Conservation (phyloP, 176 grass and related monocot genomes). For the Triticum urartu region DNA sequence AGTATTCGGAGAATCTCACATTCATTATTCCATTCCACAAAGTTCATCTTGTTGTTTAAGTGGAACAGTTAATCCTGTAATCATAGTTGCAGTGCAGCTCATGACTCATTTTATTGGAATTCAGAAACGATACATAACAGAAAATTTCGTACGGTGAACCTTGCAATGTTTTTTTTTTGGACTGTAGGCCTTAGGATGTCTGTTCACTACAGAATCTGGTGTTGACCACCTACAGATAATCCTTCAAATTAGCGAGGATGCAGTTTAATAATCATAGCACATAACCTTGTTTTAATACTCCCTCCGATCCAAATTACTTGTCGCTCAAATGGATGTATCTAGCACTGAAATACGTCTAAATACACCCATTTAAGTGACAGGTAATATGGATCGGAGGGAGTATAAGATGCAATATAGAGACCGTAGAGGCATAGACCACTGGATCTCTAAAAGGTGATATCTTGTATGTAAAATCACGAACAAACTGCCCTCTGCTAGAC, state of each 20-base stretch:
- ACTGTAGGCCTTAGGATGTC: no score
- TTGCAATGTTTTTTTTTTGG: not conserved
- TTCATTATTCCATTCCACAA: not conserved
- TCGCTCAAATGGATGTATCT: no score
- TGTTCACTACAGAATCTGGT: slow-evolving; percentile 1
- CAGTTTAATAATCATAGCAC: not conserved
- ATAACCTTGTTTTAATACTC: not conserved
- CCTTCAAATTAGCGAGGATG: not conserved
- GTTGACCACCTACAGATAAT: not conserved
- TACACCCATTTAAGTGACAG: no score
- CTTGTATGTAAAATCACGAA: not conserved
- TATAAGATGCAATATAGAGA: slow-evolving; percentile 1
- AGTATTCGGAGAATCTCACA: not conserved
- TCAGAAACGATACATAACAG: not conserved
- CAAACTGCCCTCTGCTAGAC: not conserved
- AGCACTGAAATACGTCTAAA: no score
- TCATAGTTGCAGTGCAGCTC: not conserved
- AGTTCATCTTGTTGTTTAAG: not conserved
- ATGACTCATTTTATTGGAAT: not conserved
- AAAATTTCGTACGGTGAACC: not conserved
- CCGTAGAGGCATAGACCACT: not conserved
- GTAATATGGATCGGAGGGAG: no score
- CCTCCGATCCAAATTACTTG: no score
- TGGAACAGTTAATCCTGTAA: not conserved
- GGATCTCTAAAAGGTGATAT: not conserved